Percentiles rank a stretch among this genome's conserved stretches.
Evolutionary conservation across 2,329 filamentous ascomycete species (phyloP).

Genomic region (Alternaria sp.): DNA sequence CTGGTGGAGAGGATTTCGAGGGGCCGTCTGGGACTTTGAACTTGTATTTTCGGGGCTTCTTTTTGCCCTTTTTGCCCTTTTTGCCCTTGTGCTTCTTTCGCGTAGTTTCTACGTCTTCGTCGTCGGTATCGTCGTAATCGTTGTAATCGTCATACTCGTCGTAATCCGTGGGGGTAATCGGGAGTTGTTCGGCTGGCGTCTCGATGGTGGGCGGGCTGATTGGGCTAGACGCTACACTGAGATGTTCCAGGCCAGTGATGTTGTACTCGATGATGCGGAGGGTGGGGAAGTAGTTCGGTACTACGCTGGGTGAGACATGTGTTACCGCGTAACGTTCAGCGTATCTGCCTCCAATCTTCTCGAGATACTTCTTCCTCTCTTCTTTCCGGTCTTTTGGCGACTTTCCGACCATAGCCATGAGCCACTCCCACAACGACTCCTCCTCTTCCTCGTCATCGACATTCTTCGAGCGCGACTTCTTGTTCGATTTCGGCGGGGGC

Average conservation of each 20-base stretch:
- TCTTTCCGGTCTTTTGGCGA: constrained; percentile 32
- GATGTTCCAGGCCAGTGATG: constrained; percentile 73
- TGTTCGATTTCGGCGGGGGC: constrained; percentile 30
- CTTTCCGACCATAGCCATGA: constrained; percentile 17
- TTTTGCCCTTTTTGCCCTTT: constrained; percentile 39
- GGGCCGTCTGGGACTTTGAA: constrained; percentile 71
- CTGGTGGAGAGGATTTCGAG: constrained; percentile 73
- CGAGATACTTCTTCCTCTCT: constrained; percentile 64
- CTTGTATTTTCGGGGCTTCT: constrained; percentile 51
- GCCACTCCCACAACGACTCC: constrained; percentile 29
- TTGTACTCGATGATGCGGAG: constrained; percentile 96
- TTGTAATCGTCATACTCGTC: constrained; percentile 1
- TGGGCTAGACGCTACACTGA: constrained; percentile 14
- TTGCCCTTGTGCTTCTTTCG: constrained; percentile 60
- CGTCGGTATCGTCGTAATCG: constrained; percentile 13
- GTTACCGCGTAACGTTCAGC: constrained; percentile 85
- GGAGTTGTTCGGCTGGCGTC: constrained; percentile 9
- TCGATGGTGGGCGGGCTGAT: background rate
- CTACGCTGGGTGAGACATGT: constrained; percentile 82
- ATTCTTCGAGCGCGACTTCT: constrained; percentile 16
- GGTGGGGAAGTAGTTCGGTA: constrained; percentile 91
- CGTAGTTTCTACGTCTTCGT: constrained; percentile 52
- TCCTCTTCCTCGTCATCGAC: constrained; percentile 23
- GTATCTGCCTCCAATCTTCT: constrained; percentile 78
- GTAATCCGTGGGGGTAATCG: constrained; percentile 12